Evolutionary conservation across 2,329 filamentous ascomycete species (phyloP).

Genomic region (Pleurostoma richardsiae): DNA sequence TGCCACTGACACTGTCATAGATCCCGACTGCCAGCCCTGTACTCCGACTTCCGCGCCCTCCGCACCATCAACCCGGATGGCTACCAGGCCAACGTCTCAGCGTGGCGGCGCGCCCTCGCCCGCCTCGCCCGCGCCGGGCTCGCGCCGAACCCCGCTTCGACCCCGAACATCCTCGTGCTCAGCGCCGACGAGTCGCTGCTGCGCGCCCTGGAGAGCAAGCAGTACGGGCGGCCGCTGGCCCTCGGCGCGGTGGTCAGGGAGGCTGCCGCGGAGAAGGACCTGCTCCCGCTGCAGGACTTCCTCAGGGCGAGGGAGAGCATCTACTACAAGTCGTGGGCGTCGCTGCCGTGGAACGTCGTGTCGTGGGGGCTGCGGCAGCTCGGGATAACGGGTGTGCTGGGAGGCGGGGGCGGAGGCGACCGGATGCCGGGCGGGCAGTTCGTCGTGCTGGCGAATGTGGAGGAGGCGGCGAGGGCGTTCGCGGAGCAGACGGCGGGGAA

Average conservation of each 20-base stretch:
- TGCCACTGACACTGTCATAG: conserved; percentile 10
- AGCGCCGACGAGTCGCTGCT: conserved; percentile 59
- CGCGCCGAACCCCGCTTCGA: conserved; percentile 20
- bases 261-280: conserved; percentile 60
- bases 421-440: conserved; percentile 56
- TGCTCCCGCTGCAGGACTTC: conserved; percentile 70
- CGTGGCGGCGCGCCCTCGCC: conserved; percentile 26
- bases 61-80: conserved; percentile 15
- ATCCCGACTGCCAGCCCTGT: conserved; percentile 17
- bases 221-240: conserved; percentile 77
- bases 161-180: conserved; percentile 45
- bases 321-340: conserved; percentile 65
- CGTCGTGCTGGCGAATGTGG: conserved; percentile 60
- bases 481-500: conserved; percentile 34
- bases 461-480: conserved; percentile 53
- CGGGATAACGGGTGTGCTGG: conserved; percentile 49
- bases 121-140: conserved; percentile 22
- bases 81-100: conserved; percentile 25
- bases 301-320: conserved; percentile 61
- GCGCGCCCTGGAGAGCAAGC: conserved; percentile 65
- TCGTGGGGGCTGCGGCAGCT: conserved; percentile 71
- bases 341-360: conserved; percentile 64
- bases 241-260: conserved; percentile 75
- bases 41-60: conserved; percentile 19
- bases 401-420: conserved; percentile 13